These are phyloP conservation scores for Verticillium tricorpus DNA, from an alignment of 2,329 filamentous ascomycete species.

Conservation along the genomic window DNA sequence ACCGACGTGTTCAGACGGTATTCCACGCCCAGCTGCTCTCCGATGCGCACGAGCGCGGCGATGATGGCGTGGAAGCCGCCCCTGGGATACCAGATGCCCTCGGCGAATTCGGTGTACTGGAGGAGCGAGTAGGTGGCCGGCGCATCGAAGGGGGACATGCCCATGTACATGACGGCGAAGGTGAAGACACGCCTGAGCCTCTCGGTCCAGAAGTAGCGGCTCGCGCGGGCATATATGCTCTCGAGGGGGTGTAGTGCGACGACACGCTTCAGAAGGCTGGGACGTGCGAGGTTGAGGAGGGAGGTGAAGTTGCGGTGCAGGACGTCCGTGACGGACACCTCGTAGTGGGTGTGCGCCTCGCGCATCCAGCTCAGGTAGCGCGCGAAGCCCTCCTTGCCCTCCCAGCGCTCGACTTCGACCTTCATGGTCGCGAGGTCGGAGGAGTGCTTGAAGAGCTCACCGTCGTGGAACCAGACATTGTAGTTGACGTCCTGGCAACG, in stretches of 20 bases:
- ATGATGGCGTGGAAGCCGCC: conserved; percentile 67
- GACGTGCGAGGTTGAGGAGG: conserved; percentile 51
- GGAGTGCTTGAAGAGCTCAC: conserved; percentile 56
- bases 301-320: conserved; percentile 63
- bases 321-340: conserved; percentile 61
- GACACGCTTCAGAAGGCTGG: conserved; percentile 54
- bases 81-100: conserved; percentile 72
- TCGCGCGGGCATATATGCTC: conserved; percentile 61
- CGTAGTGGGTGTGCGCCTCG: conserved; percentile 67
- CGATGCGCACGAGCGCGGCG: conserved; percentile 58
- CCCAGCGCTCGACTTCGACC: conserved; percentile 64
- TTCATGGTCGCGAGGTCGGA: conserved; percentile 71
- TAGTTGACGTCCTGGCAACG: conserved; percentile 71
- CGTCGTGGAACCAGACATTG: conserved; percentile 68
- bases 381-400: conserved; percentile 66
- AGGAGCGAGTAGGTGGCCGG: conserved; percentile 69
- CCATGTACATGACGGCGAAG: conserved; percentile 80
- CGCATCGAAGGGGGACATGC: conserved; percentile 73
- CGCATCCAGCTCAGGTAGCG: conserved; percentile 63
- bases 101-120: conserved; percentile 70
- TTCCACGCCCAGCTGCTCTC: conserved; percentile 55
- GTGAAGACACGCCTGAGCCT: conserved; percentile 67
- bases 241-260: conserved; percentile 65
- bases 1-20: conserved; percentile 59
- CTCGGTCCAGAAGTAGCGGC: conserved; percentile 66